A percentile compares a stretch with the other conserved stretches of the same genome.
Conservation (phyloP, 495 filamentous ascomycete species). For the Neurospora hispaniola region DNA sequence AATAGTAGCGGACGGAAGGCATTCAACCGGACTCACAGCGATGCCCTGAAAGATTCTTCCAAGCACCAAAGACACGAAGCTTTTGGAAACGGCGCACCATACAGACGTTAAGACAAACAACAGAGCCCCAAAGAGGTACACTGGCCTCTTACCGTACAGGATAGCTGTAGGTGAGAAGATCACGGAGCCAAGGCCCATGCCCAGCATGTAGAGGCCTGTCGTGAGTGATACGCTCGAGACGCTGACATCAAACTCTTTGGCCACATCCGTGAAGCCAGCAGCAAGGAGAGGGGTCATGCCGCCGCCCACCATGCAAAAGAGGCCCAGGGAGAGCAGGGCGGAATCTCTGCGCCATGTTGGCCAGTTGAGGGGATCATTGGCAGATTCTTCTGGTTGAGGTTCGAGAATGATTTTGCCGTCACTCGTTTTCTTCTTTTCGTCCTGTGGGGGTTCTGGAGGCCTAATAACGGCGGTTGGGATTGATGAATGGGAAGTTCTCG, state of each 20-base stretch:
- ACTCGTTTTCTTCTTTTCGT: slow-evolving; percentile 60
- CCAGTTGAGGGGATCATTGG: slow-evolving; percentile 94
- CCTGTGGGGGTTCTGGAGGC: slow-evolving; percentile 19
- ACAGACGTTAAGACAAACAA: slow-evolving; percentile 67
- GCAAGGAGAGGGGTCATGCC: slow-evolving; percentile 89
- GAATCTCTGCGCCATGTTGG: slow-evolving; percentile 69
- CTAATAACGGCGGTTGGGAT: slow-evolving; percentile 47
- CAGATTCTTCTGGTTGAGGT: slow-evolving; percentile 83
- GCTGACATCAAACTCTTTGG: slow-evolving; percentile 54
- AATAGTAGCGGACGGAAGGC: slow-evolving; percentile 86
- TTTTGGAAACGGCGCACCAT: slow-evolving; percentile 81
- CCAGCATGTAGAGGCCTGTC: slow-evolving; percentile 93
- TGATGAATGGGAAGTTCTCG: slow-evolving; percentile 67
- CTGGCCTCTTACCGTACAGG: slow-evolving; percentile 79
- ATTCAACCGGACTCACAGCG: slow-evolving; percentile 85
- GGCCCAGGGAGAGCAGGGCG: slow-evolving; percentile 73
- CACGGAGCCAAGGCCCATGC: slow-evolving; percentile 75
- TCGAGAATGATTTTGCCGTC: slow-evolving; percentile 83
- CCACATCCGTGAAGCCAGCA: slow-evolving; percentile 80
- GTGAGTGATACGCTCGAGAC: slow-evolving; percentile 74
- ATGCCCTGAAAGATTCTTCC: slow-evolving; percentile 82
- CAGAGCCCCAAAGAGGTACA: slow-evolving; percentile 71
- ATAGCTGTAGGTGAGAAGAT: slow-evolving; percentile 86
- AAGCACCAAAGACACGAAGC: slow-evolving; percentile 66
- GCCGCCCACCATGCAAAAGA: slow-evolving; percentile 87